Conservation (phyloP, 331 rosid genomes). For the Phaseolus coccineus region DNA sequence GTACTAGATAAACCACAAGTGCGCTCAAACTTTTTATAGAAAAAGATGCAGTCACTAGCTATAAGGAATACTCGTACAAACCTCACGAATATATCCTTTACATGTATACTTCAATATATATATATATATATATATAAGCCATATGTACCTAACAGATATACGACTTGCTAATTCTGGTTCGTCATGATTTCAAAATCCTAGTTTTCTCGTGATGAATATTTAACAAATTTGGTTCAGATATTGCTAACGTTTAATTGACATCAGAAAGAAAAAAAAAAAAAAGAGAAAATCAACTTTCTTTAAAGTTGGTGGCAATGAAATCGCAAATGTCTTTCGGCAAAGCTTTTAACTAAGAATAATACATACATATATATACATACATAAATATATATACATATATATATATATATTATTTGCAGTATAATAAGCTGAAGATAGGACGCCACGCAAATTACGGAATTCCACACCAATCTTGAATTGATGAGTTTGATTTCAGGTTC, state of each 20-base stretch:
- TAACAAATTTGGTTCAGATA: neutral
- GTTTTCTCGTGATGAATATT: neutral
- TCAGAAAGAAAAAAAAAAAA: neutral
- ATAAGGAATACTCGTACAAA: conserved; percentile 49
- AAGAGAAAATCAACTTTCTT: neutral
- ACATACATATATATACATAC: too few relatives aligned
- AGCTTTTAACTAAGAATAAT: neutral
- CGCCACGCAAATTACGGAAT: too few relatives aligned
- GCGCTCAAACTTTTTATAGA: conserved; percentile 47
- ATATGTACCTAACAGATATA: conserved; percentile 39
- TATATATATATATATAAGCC: neutral
- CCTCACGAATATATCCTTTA: conserved; percentile 59
- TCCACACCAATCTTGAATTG: too few relatives aligned
- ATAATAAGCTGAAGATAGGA: too few relatives aligned
- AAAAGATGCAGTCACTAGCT: conserved; percentile 48
- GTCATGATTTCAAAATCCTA: neutral
- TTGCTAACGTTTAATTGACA: neutral
- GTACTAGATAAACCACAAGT: conserved; percentile 36
- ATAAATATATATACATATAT: too few relatives aligned
- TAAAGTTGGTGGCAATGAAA: conserved; percentile 15
- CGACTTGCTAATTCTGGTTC: conserved; percentile 34
- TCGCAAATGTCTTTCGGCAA: conserved; percentile 7
- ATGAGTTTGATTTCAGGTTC: too few relatives aligned
- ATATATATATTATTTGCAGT: too few relatives aligned
- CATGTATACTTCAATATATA: conserved; percentile 15